Conservation (phyloP, 768 basidiomycete genomes). For the Rhodosporidiobolus sp. region DNA sequence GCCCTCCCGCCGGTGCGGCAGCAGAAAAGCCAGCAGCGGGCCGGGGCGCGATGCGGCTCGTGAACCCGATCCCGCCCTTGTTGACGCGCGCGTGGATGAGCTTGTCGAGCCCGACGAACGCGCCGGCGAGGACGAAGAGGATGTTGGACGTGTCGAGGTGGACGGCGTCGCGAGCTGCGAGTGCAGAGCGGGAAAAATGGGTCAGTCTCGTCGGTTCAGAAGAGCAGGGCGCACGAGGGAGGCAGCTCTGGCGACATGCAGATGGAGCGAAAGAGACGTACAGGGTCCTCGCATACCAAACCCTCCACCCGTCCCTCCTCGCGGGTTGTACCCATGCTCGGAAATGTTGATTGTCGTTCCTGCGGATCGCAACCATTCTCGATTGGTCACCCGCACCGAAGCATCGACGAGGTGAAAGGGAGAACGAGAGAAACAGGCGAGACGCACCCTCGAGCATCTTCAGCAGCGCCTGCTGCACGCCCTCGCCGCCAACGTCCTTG, state of each 20-base stretch:
- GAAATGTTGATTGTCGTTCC: conserved; percentile 57
- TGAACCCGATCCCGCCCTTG: conserved; percentile 73
- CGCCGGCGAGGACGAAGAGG: conserved; percentile 90
- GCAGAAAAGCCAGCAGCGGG: conserved; percentile 33
- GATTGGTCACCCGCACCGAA: not conserved
- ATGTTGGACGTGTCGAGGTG: conserved; percentile 85
- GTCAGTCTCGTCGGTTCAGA: too few relatives aligned
- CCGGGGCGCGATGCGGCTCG: conserved; percentile 52
- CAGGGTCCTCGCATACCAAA: conserved; percentile 16
- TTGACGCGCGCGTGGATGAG: conserved; percentile 69
- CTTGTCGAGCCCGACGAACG: conserved; percentile 76
- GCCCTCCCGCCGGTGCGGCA: not conserved
- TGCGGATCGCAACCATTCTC: not conserved
- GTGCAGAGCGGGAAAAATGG: too few relatives aligned
- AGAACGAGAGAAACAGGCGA: conserved; percentile 48
- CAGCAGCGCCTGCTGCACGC: conserved; percentile 81
- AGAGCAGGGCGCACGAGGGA: not conserved
- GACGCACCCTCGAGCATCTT: conserved; percentile 92
- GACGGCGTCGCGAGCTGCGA: conserved; percentile 60
- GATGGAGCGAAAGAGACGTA: not conserved
- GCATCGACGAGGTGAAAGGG: not conserved
- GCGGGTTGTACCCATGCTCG: conserved; percentile 51
- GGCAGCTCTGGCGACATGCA: not conserved
- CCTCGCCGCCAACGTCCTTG: conserved; percentile 90
- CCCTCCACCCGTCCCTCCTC: conserved; percentile 19